Conservation (phyloP, 345 rosid genomes). For the Melastoma malabathricum region DNA sequence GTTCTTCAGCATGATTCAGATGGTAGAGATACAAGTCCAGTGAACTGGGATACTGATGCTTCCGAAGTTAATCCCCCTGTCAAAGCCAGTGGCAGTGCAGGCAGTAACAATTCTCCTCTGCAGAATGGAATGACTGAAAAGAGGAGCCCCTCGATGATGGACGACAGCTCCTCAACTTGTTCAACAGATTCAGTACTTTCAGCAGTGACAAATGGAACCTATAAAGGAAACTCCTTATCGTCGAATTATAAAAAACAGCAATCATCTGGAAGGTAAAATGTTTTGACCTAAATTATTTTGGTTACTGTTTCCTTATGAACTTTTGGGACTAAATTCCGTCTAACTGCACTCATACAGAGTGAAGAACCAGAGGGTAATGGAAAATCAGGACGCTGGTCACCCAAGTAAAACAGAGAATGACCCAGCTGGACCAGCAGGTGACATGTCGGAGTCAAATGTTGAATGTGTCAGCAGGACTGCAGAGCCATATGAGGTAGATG, state of each 20-base stretch:
- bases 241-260: constrained; percentile 31
- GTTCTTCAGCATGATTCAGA: constrained; percentile 63
- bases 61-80: constrained; percentile 53
- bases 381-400: constrained; percentile 18
- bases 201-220: constrained; percentile 43
- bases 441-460: constrained; percentile 24
- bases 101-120: constrained; percentile 34
- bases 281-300: not conserved
- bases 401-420: constrained; percentile 33
- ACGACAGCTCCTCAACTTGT: constrained; percentile 92
- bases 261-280: constrained; percentile 40
- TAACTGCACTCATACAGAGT: constrained; percentile 22
- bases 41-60: constrained; percentile 73
- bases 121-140: constrained; percentile 56
- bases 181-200: constrained; percentile 72
- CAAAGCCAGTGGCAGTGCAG: constrained; percentile 47
- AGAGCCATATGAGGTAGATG: constrained; percentile 36
- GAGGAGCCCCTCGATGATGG: constrained; percentile 40
- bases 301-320: not conserved
- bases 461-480: constrained; percentile 21
- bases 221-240: constrained; percentile 32
- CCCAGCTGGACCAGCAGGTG: constrained; percentile 27
- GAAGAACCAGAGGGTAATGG: constrained; percentile 35
- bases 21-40: constrained; percentile 66
- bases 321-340: constrained; percentile 6